Percentiles rank a stretch among this genome's conserved stretches.
Evolutionary conservation across 257 asterid species (phyloP).

Genomic region (Solanum piurae): DNA sequence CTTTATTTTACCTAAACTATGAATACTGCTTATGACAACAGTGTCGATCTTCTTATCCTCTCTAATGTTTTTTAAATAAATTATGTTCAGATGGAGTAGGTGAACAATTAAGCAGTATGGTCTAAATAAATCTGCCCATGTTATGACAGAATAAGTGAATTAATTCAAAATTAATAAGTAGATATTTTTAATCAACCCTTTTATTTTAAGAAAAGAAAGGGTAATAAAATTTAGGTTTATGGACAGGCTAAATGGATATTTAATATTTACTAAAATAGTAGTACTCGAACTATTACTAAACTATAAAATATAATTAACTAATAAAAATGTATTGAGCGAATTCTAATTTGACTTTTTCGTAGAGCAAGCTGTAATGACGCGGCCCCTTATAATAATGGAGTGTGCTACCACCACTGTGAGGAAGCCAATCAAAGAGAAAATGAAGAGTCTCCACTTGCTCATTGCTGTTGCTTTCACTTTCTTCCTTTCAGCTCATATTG

Average conservation of each 20-base stretch:
- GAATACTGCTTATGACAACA: too few relatives aligned
- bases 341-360: too few relatives aligned
- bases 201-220: too few relatives aligned
- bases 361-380: too few relatives aligned
- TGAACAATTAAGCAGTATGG: not conserved
- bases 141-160: not conserved
- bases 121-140: not conserved
- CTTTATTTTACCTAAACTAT: too few relatives aligned
- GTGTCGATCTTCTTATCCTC: not conserved
- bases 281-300: too few relatives aligned
- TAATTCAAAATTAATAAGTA: too few relatives aligned
- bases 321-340: too few relatives aligned
- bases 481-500: constrained; percentile 6
- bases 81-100: not conserved
- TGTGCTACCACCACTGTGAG: not conserved
- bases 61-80: not conserved
- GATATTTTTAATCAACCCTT: not conserved
- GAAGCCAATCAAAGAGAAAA: not conserved
- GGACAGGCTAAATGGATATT: not conserved
- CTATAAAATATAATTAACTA: too few relatives aligned
- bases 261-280: too few relatives aligned
- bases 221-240: too few relatives aligned
- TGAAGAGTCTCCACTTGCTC: constrained; percentile 16
- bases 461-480: constrained; percentile 6
- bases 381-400: not conserved